Evolutionary conservation across 169 alveolate species (phyloP).

Genomic region (Eimeria necatrix): DNA sequence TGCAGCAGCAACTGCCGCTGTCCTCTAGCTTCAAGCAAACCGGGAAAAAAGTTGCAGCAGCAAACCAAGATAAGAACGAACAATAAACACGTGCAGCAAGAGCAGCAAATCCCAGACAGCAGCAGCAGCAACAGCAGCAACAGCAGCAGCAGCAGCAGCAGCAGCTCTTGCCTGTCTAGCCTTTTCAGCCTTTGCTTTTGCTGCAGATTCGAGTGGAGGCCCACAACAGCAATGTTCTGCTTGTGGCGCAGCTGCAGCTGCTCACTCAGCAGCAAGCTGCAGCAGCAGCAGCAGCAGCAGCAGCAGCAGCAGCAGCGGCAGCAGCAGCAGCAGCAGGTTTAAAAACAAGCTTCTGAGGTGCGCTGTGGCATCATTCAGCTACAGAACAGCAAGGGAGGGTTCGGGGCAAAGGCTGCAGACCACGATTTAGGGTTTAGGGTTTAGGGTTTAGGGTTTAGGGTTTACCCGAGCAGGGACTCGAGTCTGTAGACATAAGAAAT

Average conservation of each 20-base stretch:
- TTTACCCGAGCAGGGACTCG: constrained; percentile 55
- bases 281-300: constrained; percentile 4
- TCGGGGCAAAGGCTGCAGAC: neutral
- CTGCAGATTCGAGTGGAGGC: constrained; percentile 70
- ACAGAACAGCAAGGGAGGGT: neutral
- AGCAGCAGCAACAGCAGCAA: neutral
- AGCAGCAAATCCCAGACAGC: neutral
- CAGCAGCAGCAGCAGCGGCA: neutral
- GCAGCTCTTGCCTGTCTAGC: constrained; percentile 58
- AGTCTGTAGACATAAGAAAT: constrained; percentile 76
- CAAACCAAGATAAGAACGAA: neutral
- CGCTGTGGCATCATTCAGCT: neutral
- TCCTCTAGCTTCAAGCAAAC: neutral
- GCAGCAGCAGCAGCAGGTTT: neutral
- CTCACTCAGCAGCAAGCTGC: constrained; percentile 33
- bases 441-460: neutral
- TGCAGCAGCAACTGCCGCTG: neutral
- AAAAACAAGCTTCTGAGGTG: neutral
- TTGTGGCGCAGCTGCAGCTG: constrained; percentile 6
- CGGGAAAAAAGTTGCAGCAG: neutral
- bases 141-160: neutral
- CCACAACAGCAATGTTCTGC: constrained; percentile 29
- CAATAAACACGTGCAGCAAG: too few species aligned
- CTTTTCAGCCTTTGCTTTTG: constrained; percentile 76
- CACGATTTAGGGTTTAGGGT: neutral